Base-by-base conservation (phyloP, 306 rosid genomes). In the Delonix regia region DNA sequence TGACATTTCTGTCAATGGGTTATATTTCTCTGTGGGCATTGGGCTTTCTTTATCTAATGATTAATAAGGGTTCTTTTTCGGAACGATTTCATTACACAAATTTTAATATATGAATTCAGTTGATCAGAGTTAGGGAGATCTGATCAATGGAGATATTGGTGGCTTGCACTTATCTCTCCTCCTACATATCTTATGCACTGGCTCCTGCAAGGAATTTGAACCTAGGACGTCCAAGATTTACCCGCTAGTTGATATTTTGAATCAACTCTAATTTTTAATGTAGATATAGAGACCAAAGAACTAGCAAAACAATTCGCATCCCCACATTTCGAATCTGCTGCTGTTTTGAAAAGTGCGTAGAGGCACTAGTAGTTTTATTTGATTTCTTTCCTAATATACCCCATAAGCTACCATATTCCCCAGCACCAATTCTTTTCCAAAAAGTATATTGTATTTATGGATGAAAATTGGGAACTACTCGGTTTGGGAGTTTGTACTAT, bases 401-500 rank as follows among this genome's bases (percentile, higher is more conserved):
- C 24, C 24, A 18, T 14, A 51, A 51, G 22, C 57, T 51, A 5
- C 24, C 57, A 51, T 19, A 9, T 16, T 19, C 1, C 28, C 34
- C 6, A 9, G 16, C 63, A 22, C 63, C n/a, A 57, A 11, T 57
- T 6, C 64, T 57, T 24, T 6, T 25, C 7, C n/a, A 6, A 19
- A n/a, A 51, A 21, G 10, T 53, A 4, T 45, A 19, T 3, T 8
- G 10, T 7, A 53, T 53, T 49, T 60, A 60, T 51, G 16, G 38
- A 18, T 72, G 36, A 38, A 9, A 39, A 41, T 0, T 63, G 12
- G 33, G 19, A 81, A 22, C 8, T 28, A 42, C 36, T 51, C n/a
- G 68, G 41, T 33, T 71, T 41, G 70, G 25, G 65, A 64, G 68
- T 65, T 78, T 38, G 12, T 28, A 57, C 27, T 63, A 42, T 71